Conservation (phyloP, 208 protist genomes). For the Trypanosoma platydactyli region DNA sequence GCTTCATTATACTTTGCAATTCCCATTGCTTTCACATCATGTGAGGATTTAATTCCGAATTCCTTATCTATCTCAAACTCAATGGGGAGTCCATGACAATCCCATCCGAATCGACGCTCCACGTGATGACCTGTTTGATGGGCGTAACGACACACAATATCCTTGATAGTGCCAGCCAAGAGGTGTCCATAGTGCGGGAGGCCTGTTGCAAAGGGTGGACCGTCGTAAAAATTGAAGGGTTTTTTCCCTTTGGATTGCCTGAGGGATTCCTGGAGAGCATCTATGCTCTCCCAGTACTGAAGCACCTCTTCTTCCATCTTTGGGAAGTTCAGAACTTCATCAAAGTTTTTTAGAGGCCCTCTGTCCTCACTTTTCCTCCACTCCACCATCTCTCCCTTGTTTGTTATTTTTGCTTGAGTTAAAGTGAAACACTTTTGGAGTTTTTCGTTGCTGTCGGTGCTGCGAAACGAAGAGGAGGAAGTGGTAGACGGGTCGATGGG, state of each 20-base stretch:
- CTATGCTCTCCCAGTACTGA: conserved; percentile 94
- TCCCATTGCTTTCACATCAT: conserved; percentile 96
- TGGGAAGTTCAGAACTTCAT: conserved; percentile 90
- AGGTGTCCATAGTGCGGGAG: conserved; percentile 99
- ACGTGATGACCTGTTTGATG: conserved; percentile 98
- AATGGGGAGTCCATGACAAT: conserved; percentile 98
- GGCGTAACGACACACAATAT: conserved; percentile 98
- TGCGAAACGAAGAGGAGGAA: conserved; percentile 25
- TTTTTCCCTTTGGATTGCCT: conserved; percentile 90
- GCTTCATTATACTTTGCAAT: conserved; percentile 99
- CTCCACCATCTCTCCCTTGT: conserved; percentile 11
- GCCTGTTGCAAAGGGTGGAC: conserved; percentile 99
- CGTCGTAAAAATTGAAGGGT: conserved; percentile 98
- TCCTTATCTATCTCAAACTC: conserved; percentile 99
- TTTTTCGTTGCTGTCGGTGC: neutral
- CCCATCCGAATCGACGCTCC: conserved; percentile 99
- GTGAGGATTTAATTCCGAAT: conserved; percentile 88
- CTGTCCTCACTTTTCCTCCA: neutral
- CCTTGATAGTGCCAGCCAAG: conserved; percentile 99
- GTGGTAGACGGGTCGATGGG: conserved; percentile 24
- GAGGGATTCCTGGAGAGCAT: conserved; percentile 96
- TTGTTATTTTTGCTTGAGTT: conserved; percentile 15
- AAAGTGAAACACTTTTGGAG: conserved; percentile 4
- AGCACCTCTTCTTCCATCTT: conserved; percentile 94
- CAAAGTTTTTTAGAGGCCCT: conserved; percentile 58